A percentile compares a stretch with the other conserved stretches of the same genome.
phyloP scores from a whole-genome alignment of 2,329 filamentous ascomycete genomes.

The Monilinia fructicola region DNA sequence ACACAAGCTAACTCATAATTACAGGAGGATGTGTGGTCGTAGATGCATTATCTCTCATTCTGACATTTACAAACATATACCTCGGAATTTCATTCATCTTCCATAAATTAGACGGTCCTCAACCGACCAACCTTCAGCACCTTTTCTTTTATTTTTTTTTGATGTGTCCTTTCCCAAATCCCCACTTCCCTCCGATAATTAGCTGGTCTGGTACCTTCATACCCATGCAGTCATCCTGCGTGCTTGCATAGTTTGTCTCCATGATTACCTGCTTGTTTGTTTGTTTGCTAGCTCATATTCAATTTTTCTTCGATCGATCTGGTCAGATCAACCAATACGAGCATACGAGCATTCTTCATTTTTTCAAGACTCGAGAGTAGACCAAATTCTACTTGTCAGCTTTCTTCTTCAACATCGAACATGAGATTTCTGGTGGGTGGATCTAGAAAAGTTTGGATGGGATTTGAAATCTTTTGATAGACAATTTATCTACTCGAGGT shows the following conservation, averaged over 20 bases:
- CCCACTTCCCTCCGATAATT: background rate
- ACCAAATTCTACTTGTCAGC: background rate
- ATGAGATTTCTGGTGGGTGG: background rate
- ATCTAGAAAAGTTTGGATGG: background rate
- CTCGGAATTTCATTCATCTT: background rate
- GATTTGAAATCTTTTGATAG: constrained; percentile 4
- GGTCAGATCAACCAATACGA: background rate
- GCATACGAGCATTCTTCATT: background rate
- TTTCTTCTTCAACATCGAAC: background rate
- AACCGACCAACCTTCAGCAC: background rate
- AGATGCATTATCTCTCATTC: constrained; percentile 26
- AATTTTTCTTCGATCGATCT: background rate
- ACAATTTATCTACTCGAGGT: background rate
- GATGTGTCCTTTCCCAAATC: background rate
- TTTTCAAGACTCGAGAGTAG: background rate
- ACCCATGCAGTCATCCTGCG: background rate
- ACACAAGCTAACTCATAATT: constrained; percentile 21
- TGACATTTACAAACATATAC: background rate
- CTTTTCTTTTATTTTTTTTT: background rate
- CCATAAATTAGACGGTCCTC: constrained; percentile 3
- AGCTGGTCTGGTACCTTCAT: background rate
- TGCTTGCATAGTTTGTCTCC: constrained; percentile 6
- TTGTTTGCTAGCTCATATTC: constrained; percentile 1
- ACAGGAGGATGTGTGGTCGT: constrained; percentile 73
- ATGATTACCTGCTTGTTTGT: background rate